These are phyloP conservation scores for Sclerotinia minor DNA, from an alignment of 2,329 filamentous ascomycete genomes.

Conservation along the genomic window DNA sequence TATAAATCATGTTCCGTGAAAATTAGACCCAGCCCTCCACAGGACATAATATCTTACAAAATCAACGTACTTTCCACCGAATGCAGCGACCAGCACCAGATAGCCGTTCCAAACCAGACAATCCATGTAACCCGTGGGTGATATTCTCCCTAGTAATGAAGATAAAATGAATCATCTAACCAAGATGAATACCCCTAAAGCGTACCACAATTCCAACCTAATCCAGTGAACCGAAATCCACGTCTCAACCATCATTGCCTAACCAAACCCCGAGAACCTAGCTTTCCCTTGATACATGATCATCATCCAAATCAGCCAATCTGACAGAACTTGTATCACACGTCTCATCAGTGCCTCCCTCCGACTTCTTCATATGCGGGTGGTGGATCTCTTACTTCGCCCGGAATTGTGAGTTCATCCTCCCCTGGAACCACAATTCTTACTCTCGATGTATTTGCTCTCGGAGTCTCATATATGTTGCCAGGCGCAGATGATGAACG, in stretches of 20 bases:
- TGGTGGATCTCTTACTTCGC: conserved; percentile 20
- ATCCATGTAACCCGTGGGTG: not conserved
- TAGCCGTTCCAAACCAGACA: not conserved
- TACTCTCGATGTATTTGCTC: conserved; percentile 18
- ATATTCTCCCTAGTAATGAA: not conserved
- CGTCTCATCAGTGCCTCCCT: not conserved
- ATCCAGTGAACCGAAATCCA: not conserved
- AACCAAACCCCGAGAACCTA: not conserved
- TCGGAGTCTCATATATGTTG: conserved; percentile 12
- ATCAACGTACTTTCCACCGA: no score
- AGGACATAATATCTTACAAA: not conserved
- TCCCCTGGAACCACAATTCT: conserved; percentile 26
- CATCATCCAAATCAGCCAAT: not conserved
- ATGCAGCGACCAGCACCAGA: not conserved
- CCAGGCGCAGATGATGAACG: conserved; percentile 21
- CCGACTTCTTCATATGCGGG: conserved; percentile 21
- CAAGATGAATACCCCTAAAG: not conserved
- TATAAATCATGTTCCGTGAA: not conserved
- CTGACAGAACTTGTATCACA: not conserved
- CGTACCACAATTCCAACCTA: not conserved
- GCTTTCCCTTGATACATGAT: not conserved
- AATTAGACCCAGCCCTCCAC: not conserved
- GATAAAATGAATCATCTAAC: not conserved
- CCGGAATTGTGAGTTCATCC: conserved; percentile 23
- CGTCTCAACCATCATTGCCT: not conserved